Base-by-base conservation (phyloP, 805 yeast species). In the Saturnispora galanensis region DNA sequence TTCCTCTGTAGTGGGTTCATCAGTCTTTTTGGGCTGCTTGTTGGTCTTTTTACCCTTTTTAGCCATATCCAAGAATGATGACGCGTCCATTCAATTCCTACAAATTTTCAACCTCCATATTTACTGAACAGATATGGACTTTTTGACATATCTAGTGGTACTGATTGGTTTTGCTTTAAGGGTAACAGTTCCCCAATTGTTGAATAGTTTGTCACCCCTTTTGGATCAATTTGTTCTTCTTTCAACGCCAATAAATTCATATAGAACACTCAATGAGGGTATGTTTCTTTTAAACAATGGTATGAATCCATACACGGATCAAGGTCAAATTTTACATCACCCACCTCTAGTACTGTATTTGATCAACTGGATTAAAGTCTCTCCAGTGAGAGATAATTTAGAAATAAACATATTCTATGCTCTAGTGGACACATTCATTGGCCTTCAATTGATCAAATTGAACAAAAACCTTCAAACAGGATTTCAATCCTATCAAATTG, bases 261-360 rank as follows among this genome's bases (percentile, higher is more conserved):
- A 71, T 62, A 71, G 77, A 54, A 68, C 77, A 34, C 57, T 84
- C 35, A 62, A 69, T 52, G 94, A 84, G 57, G 89, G 89, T 10
- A 64, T 84, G 10, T 84, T 73, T 52, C 69, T 84, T 41, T 63
- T 76, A 45, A 59, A 68, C 3, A 73, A 79, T 53, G 70, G 69
- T 16, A 67, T 83, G 41, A 71, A 79, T 39, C 77, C 87, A 8
- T 90, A 87, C 56, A 49, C 50, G 13, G 32, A 31, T 4, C 77
- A 77, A 49, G 96, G 97, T 9, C 94, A 94, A 18, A 78, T 88
- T 13, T 81, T 82, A 31, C 90, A 87, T 61, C 95, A 87, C 53
- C 79, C 95, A 3, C 96, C 96, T 3, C 57, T 88, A 15, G 55
- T 90, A 17, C 70, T 86, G 31, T 64, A 69, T 2, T 47, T 77